Conservation (phyloP, 345 rosid genomes). For the Cardamine resedifolia region DNA sequence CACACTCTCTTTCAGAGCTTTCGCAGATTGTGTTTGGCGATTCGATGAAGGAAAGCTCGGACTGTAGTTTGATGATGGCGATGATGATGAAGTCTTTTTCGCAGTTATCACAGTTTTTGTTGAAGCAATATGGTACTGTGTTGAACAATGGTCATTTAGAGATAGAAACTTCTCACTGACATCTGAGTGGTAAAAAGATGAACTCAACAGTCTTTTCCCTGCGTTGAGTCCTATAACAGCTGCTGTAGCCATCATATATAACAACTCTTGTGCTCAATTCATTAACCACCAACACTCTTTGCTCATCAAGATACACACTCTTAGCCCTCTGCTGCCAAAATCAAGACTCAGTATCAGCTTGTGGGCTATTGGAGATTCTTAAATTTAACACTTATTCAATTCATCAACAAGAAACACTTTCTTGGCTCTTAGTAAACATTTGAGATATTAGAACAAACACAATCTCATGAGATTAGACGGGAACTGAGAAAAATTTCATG, state of each 20-base stretch:
- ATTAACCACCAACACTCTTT: slow-evolving; percentile 19
- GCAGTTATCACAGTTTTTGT: slow-evolving; percentile 47
- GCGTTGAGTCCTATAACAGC: slow-evolving; percentile 79
- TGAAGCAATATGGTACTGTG: slow-evolving; percentile 45
- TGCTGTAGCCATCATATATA: slow-evolving; percentile 70
- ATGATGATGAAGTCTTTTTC: slow-evolving; percentile 42
- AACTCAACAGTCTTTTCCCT: slow-evolving; percentile 75
- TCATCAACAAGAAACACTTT: too few species aligned
- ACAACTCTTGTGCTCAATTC: slow-evolving; percentile 37
- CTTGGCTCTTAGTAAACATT: too few species aligned
- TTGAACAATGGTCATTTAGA: slow-evolving; percentile 48
- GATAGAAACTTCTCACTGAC: slow-evolving; percentile 49
- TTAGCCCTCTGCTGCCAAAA: slow-evolving; percentile 12
- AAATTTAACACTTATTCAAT: too few species aligned
- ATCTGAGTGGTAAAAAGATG: slow-evolving; percentile 63
- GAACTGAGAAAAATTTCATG: not conserved
- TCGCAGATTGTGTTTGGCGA: slow-evolving; percentile 45
- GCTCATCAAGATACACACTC: slow-evolving; percentile 18
- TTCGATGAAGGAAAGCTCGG: slow-evolving; percentile 51
- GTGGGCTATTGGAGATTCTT: too few species aligned
- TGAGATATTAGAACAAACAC: slow-evolving; percentile 21
- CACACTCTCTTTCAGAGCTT: slow-evolving; percentile 63
- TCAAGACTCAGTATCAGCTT: too few species aligned
- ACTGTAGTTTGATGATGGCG: slow-evolving; percentile 43
- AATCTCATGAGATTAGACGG: not conserved